These are phyloP conservation scores for Litsea cubeba DNA, from an alignment of 164 flowering plant genomes.

Conservation along the genomic window DNA sequence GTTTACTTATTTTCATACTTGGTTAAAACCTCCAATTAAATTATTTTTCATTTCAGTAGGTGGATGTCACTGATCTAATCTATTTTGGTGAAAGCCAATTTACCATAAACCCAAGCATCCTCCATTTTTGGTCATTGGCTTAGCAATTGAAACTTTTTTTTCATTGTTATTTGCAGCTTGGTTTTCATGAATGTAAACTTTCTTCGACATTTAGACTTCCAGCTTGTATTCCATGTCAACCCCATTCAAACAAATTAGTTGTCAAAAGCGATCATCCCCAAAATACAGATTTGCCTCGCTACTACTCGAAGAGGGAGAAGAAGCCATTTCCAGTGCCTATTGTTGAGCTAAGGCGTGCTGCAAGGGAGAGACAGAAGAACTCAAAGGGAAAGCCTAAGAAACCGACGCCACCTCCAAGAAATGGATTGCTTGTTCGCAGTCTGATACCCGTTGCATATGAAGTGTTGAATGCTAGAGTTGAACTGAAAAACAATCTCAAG, in stretches of 20 bases:
- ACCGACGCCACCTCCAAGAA: slow-evolving; percentile 71
- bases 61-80: neutral
- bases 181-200: slow-evolving; percentile 22
- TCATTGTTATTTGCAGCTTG: slow-evolving; percentile 34
- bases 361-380: slow-evolving; percentile 76
- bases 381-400: slow-evolving; percentile 47
- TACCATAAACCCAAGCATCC: neutral
- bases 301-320: slow-evolving; percentile 72
- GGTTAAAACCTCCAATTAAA: neutral
- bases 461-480: slow-evolving; percentile 68
- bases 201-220: slow-evolving; percentile 21
- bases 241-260: slow-evolving; percentile 18
- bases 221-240: slow-evolving; percentile 19
- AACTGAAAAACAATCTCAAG: slow-evolving; percentile 81
- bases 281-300: slow-evolving; percentile 78
- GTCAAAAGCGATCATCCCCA: slow-evolving; percentile 59
- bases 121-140: neutral
- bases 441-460: slow-evolving; percentile 81
- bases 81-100: neutral
- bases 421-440: slow-evolving; percentile 64
- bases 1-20: too few species aligned
- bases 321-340: slow-evolving; percentile 89
- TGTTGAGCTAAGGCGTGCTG: slow-evolving; percentile 81
- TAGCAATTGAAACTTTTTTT: neutral
- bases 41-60: neutral